Evolutionary conservation across 305 asterid genomes (phyloP), one percentile per base, ranked within the genome.

Genomic region (Stenogyne calaminthoides): DNA sequence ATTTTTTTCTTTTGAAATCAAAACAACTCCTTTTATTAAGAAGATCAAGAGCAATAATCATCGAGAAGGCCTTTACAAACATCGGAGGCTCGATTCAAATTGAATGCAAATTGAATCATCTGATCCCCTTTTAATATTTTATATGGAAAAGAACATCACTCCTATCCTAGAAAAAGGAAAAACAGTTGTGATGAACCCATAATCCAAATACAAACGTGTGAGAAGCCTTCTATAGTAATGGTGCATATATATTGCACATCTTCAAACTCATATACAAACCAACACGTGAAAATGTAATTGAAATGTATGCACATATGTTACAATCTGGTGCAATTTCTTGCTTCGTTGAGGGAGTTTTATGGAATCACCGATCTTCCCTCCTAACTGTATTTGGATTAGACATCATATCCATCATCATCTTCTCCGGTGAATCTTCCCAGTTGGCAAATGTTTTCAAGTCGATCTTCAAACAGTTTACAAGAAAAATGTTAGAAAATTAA

Each of bases 341-440:
- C 32, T 12, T 16, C 32, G 19, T 19, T 64, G 39, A 51, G 11
- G 22, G 29, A 19, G 29, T 18, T 32, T 14, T 15, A 47, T 14
- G 6, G 12, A 36, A 34, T 67, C 60, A 94, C 44, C 98, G 81
- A 0, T 94, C 91, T 77, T 94, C 97, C 7, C 90, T 80, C 22
- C 76, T 79, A 63, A 73, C 88, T 37, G 84, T 64, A 42, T 87
- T 81, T 49, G 99, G 97, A 81, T 90, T 74, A 27, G 95, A 70
- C 72, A 89, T 20, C 96, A 92, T 92, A 85, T 90, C 95, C 98
- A 95, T 95, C 98, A 95, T 90, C 94, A 88, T 79, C 87, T 88
- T 95, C 91, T 92, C 99, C 0, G 99, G 98, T 9, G 98, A 90
- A 74, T 95, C 98, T 77, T 92, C 98, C 99, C 99, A 95, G 73